Base-by-base conservation (phyloP, 495 filamentous ascomycete species). In the Filosporella fistucella region DNA sequence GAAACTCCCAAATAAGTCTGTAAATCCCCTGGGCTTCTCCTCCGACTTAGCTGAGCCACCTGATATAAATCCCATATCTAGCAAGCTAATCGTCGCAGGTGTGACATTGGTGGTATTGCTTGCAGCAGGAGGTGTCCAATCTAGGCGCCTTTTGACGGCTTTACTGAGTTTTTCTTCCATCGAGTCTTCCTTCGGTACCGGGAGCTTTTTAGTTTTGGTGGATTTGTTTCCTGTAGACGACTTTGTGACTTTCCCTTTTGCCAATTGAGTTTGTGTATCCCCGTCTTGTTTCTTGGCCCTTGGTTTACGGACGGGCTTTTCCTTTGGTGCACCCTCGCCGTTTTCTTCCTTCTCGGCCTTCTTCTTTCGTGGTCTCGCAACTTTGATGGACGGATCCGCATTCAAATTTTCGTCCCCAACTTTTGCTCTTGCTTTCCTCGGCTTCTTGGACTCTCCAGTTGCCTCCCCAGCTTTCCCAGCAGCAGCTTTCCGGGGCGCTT, bases 71-170 rank as follows among this genome's bases (percentile, higher is more conserved):
- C 47, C 14, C 59, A 58, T 13, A 40, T 60, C 20, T 37, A 44
- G 5, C 3, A 42, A 22, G 13, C 33, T 9, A 8, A n/a, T 1
- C 12, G 22, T 33, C 13, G n/a, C 38, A 9, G 38, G 35, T 17
- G 23, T 47, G 18, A 42, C 35, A 36, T 32, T 41, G 5, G 43
- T 33, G 22, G 37, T 17, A 5, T 40, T 42, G 18, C 17, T 41
- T 0, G 42, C 13, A 35, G 29, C 4, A 53, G 80, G 80, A 12
- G 75, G 75, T 5, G 82, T 85, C 82, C 82, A 86, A 51, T 76
- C 64, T 9, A 58, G 56, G 42, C 75, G 67, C 42, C 79, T 65
- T 21, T 55, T 65, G 3, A 77, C 60, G 3, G 79, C 81, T 35
- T 67, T 63, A 29, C 76, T 73, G 11, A 73, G 49, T 11, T 53